Percentiles rank a stretch among this genome's conserved stretches.
Conservation (phyloP, 2,329 filamentous ascomycete species). For the Seiridium cupressi region DNA sequence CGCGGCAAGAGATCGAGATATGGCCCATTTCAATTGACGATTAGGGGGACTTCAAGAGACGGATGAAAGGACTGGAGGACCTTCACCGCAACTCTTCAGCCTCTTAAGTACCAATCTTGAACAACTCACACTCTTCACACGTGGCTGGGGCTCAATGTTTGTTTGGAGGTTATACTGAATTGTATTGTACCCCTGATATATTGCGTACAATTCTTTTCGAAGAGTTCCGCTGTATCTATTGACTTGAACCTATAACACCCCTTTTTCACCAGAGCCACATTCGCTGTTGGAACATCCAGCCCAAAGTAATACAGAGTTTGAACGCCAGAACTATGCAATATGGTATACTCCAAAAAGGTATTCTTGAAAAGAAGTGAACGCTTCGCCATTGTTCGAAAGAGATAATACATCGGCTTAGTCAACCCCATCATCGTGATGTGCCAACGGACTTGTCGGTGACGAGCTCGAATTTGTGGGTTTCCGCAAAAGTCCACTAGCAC, state of each 20-base stretch:
- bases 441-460: conserved; percentile 2
- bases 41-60: background rate
- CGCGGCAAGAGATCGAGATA: no score
- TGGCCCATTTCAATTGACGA: background rate
- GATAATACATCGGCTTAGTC: conserved; percentile 10
- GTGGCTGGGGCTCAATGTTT: no score
- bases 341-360: background rate
- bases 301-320: background rate
- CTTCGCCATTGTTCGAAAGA: background rate
- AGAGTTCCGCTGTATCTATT: no score
- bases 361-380: background rate
- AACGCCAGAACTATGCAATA: conserved; percentile 6
- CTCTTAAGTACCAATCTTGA: background rate
- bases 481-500: conserved; percentile 29
- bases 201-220: no score
- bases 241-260: no score
- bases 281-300: background rate
- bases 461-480: conserved; percentile 17
- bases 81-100: no score
- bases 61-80: no score
- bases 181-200: no score
- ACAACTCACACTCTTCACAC: background rate
- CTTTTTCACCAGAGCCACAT: background rate
- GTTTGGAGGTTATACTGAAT: no score
- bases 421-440: conserved; percentile 11